These are phyloP conservation scores for Hansenula sp. DNA, from an alignment of 1,139 yeast species.

Conservation along the genomic window DNA sequence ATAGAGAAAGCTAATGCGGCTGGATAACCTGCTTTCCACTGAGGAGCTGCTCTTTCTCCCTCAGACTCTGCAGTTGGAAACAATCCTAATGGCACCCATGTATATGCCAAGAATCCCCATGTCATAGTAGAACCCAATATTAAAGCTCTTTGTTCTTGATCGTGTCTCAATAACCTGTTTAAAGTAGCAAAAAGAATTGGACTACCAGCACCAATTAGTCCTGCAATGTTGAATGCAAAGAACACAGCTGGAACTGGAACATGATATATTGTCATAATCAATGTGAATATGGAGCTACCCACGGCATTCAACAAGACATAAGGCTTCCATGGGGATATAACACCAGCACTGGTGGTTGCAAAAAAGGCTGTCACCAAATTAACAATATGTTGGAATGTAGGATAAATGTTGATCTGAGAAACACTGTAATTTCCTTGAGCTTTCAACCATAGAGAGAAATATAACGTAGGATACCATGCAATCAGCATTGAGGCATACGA, in stretches of 20 bases:
- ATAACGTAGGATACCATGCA: constrained; percentile 1
- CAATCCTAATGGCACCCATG: constrained; percentile 14
- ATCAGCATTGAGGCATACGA: neutral
- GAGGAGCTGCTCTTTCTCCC: constrained; percentile 47
- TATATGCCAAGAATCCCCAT: constrained; percentile 10
- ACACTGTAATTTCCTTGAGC: neutral
- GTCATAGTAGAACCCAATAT: constrained; percentile 8
- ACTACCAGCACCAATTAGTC: constrained; percentile 18
- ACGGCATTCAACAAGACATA: constrained; percentile 10
- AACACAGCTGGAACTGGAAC: constrained; percentile 20
- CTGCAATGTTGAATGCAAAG: constrained; percentile 31
- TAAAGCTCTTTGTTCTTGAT: constrained; percentile 7
- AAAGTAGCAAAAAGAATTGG: constrained; percentile 4
- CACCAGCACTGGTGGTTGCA: neutral
- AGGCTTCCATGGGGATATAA: constrained; percentile 24
- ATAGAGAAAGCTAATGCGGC: neutral
- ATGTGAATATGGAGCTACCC: constrained; percentile 16
- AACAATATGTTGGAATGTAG: neutral
- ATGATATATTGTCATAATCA: constrained; percentile 35
- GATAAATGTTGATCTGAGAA: constrained; percentile 3
- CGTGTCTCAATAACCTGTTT: constrained; percentile 2
- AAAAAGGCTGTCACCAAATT: neutral
- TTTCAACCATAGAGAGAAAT: constrained; percentile 5
- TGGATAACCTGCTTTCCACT: constrained; percentile 42
- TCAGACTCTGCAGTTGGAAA: constrained; percentile 39